A percentile compares a stretch with the other conserved stretches of the same genome.
Evolutionary conservation across 129 eudicot genomes (phyloP).

Genomic region (Chrysanthemum seticuspe): DNA sequence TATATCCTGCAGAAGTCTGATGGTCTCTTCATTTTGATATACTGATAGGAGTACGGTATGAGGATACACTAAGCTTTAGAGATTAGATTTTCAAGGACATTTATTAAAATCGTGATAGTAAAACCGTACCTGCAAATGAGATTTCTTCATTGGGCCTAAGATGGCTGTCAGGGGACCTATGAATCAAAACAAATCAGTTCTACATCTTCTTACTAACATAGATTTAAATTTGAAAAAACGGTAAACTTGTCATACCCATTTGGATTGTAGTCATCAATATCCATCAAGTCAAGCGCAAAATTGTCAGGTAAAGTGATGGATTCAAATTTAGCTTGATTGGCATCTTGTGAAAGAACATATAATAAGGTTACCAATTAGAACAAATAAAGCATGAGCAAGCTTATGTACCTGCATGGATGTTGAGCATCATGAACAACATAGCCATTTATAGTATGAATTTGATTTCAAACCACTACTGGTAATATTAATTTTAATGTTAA

Average conservation of each 20-base stretch:
- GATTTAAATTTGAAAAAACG: background rate
- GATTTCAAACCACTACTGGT: no score
- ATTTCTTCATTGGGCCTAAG: constrained; percentile 64
- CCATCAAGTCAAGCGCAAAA: constrained; percentile 65
- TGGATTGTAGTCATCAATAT: constrained; percentile 42
- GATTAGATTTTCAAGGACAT: background rate
- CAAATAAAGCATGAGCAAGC: background rate
- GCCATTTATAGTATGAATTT: constrained; percentile 42
- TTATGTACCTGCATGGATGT: constrained; percentile 84
- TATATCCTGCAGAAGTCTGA: constrained; percentile 57
- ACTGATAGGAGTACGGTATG: constrained; percentile 20
- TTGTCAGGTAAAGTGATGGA: constrained; percentile 80
- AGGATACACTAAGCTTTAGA: constrained; percentile 7
- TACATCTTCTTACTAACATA: background rate
- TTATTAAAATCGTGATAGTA: background rate
- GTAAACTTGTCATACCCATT: constrained; percentile 38
- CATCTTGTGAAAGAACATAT: constrained; percentile 42
- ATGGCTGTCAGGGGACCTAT: constrained; percentile 61
- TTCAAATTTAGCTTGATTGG: constrained; percentile 70
- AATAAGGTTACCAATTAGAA: constrained; percentile 4
- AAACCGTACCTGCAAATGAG: constrained; percentile 50
- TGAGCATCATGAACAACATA: constrained; percentile 82
- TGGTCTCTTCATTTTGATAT: constrained; percentile 42
- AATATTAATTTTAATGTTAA: no score
- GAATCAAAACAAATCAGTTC: background rate